Base-by-base conservation (phyloP, 768 basidiomycete species). In the Harrya chromipes region DNA sequence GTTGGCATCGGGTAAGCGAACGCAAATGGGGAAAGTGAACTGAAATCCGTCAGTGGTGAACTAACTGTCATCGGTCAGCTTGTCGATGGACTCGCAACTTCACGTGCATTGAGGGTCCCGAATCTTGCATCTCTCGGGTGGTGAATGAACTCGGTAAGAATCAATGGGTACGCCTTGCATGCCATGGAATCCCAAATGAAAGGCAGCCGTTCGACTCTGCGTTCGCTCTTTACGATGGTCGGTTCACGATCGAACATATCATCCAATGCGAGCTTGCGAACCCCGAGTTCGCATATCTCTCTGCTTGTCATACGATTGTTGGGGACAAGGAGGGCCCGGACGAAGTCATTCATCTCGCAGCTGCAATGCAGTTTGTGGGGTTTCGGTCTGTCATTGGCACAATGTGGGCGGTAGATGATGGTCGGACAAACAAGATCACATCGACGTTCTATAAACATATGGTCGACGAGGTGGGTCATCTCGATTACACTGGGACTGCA, bases 261-360 rank as follows among this genome's bases (percentile, higher is more conserved):
- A 50, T 46, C 3, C 51, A 33, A 8, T 46, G 41, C 6, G n/a
- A 45, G 0, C 29, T 60, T 2, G 12, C 38, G 12, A 40, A 56
- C 6, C 12, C 54, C 1, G 50, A 60, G 26, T 56, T 59, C n/a
- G 58, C 58, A 7, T 59, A 52, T 10, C 40, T 66, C 14, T 68
- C 62, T 5, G 60, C 62, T 0, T 67, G 64, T 34, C 46, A 63
- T 38, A 59, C 64, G 24, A 53, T 61, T 8, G 46, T 44, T 14
- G 60, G 57, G 16, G 52, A 64, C 24, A 38, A 52, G 46, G 34
- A 60, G 52, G 39, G 54, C 43, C 34, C 43, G 7, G 43, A 46
- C 9, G 50, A 51, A 24, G 33, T 13, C 1, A 49, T 49, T 14
- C 52, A 53, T 45, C 52, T 53, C 12, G 43, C 47, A 2, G 38